A percentile compares a stretch with the other conserved stretches of the same genome.
phyloP scores from a whole-genome alignment of 176 grass and related monocot species.

The Guadua angustifolia region DNA sequence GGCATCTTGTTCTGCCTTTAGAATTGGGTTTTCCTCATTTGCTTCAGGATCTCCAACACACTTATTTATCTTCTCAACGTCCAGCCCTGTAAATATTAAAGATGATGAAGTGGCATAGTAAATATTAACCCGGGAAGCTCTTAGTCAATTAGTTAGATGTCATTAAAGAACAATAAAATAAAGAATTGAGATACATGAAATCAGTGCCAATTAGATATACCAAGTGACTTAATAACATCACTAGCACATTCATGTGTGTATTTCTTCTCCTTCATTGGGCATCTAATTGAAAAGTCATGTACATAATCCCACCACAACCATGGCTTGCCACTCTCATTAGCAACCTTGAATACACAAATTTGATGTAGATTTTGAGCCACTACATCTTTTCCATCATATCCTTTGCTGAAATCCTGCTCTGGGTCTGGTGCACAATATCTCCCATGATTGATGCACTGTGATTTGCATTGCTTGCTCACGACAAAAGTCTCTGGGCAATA shows the following conservation, averaged over 20 bases:
- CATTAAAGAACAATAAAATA: conserved; percentile 18
- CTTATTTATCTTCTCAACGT: conserved; percentile 63
- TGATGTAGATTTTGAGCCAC: conserved; percentile 82
- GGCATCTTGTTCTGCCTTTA: conserved; percentile 87
- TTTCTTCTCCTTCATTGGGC: conserved; percentile 92
- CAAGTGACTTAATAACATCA: conserved; percentile 74
- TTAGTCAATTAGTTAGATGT: neutral
- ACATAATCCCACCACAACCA: conserved; percentile 99
- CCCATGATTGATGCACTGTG: conserved; percentile 87
- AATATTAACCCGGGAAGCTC: neutral
- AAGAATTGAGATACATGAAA: conserved; percentile 8
- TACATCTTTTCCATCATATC: conserved; percentile 88
- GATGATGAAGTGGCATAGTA: neutral
- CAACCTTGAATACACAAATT: conserved; percentile 77
- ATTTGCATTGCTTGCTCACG: conserved; percentile 80
- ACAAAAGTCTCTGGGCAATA: conserved; percentile 86
- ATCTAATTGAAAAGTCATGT: conserved; percentile 86
- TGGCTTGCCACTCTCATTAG: conserved; percentile 80
- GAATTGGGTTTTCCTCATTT: conserved; percentile 67
- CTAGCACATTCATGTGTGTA: conserved; percentile 74
- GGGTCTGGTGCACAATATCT: conserved; percentile 94
- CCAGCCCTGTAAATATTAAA: conserved; percentile 58
- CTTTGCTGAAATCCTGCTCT: conserved; percentile 84
- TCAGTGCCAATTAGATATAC: conserved; percentile 49
- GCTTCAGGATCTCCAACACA: conserved; percentile 86